phyloP scores from a whole-genome alignment of 1,284 basidiomycete species.

The Neolentinus lepideus region DNA sequence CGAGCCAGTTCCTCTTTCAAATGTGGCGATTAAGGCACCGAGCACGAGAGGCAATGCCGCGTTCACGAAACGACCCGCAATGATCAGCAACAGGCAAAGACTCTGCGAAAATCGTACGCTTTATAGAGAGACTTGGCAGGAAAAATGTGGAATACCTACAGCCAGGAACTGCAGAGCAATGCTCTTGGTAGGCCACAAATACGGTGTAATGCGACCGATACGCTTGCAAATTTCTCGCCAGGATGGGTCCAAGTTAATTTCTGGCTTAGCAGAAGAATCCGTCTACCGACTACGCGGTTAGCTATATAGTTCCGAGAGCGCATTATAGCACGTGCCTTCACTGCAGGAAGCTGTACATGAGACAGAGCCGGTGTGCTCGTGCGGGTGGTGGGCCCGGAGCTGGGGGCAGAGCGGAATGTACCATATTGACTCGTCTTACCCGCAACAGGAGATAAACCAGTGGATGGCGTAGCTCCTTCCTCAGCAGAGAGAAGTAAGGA shows the following conservation, averaged over 20 bases:
- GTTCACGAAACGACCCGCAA: slow-evolving; percentile 74
- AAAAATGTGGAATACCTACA: slow-evolving; percentile 30
- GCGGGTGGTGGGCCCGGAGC: slow-evolving; percentile 48
- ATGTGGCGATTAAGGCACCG: slow-evolving; percentile 55
- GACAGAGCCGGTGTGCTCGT: slow-evolving; percentile 58
- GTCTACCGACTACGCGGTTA: slow-evolving; percentile 7
- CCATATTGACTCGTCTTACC: slow-evolving; percentile 58
- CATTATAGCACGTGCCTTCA: slow-evolving; percentile 11
- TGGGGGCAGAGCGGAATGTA: slow-evolving; percentile 50
- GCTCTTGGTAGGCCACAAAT: slow-evolving; percentile 76
- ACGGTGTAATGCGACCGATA: slow-evolving; percentile 61
- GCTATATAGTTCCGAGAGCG: slow-evolving; percentile 6
- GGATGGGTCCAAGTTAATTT: slow-evolving; percentile 54
- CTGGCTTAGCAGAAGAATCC: slow-evolving; percentile 37
- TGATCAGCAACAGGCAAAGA: slow-evolving; percentile 60
- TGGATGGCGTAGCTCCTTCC: slow-evolving; percentile 31
- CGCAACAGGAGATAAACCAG: slow-evolving; percentile 37
- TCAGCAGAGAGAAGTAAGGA: slow-evolving; percentile 47
- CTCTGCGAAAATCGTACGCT: slow-evolving; percentile 27
- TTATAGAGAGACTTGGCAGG: slow-evolving; percentile 5
- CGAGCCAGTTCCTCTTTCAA: slow-evolving; percentile 43
- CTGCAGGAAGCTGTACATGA: slow-evolving; percentile 19
- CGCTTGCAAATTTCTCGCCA: slow-evolving; percentile 58
- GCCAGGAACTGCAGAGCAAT: slow-evolving; percentile 62
- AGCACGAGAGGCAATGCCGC: slow-evolving; percentile 67